Conservation (phyloP, 345 rosid species). For the Ceriops decandra region DNA sequence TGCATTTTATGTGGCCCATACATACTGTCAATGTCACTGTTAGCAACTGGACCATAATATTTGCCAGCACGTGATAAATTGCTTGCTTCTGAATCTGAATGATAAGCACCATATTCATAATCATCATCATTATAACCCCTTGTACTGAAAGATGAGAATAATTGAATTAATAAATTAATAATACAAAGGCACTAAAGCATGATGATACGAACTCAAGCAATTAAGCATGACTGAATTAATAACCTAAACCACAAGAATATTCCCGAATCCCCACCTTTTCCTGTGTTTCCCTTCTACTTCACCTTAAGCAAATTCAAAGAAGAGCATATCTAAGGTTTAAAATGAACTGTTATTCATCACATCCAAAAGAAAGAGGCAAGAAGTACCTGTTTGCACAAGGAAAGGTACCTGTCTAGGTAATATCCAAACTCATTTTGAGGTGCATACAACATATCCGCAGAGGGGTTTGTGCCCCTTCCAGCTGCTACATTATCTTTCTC, state of each 20-base stretch:
- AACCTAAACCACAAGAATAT: background rate
- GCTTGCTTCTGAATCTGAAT: conserved; percentile 48
- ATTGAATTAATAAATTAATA: conserved; percentile 2
- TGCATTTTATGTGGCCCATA: conserved; percentile 45
- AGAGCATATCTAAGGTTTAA: background rate
- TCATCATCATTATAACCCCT: conserved; percentile 70
- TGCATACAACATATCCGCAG: conserved; percentile 35
- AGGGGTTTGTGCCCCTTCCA: conserved; percentile 33
- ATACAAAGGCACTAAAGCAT: conserved; percentile 14
- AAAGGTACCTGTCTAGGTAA: conserved; percentile 52
- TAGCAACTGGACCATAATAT: conserved; percentile 37
- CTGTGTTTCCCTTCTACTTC: background rate
- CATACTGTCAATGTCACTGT: conserved; percentile 45
- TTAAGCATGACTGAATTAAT: background rate
- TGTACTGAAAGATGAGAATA: conserved; percentile 16
- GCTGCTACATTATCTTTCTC: conserved; percentile 42
- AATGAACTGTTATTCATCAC: background rate
- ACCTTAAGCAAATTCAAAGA: background rate
- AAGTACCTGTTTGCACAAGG: background rate
- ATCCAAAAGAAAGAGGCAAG: conserved; percentile 12
- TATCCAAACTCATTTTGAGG: conserved; percentile 52
- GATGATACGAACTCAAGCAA: conserved; percentile 2
- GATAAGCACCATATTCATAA: conserved; percentile 47
- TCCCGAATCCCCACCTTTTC: background rate
- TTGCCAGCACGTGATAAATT: conserved; percentile 44